Base-by-base conservation (phyloP, 305 asterid species). In the Solanum aculeatissimum region DNA sequence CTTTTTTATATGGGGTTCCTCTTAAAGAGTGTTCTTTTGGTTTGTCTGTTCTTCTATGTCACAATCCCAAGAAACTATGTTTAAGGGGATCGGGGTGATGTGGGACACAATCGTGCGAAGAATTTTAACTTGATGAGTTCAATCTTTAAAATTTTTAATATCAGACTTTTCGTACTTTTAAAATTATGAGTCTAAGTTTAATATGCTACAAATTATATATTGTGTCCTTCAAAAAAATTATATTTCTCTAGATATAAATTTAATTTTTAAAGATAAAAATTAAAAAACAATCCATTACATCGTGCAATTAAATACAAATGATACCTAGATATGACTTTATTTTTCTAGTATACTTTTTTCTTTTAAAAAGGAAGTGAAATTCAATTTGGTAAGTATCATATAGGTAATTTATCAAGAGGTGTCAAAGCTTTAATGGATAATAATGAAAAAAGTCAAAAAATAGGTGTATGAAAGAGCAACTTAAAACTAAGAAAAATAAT, bases 391-490 rank as follows among this genome's bases (percentile, higher is more conserved):
- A 25, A 47, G 81, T 25, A 75, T 49, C 25, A 75, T 10, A 49
- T 25, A 4, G 60, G 15, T 74, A 74, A 27, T 47, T 25, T 47
- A 49, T 16, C 18, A 75, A 51, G 63, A 15, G 81, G 43, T 75
- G 81, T 49, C 81, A 75, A 27, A 10, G 40, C 2, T 49, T 65
- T 81, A 14, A 69, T 77, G 58, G 25, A n/a, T 45, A 12, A 82
- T 21, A 13, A 78, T 57, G 23, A 60, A 62, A 66, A 86, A 86
- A 83, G 85, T 86, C 91, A 89, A 84, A 65, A 72, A 23, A 35
- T 42, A 38, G 82, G 77, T 84, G 80, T 66, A 83, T 82, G 7
- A 49, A 14, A 23, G 87, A 84, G 51, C n/a, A 57, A 53, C 58
- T 45, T 86, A 23, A 42, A 82, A 47, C 18, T 57, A 69, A 29